Conservation (phyloP, 2,329 filamentous ascomycete species). For the Cryphonectria japonica region DNA sequence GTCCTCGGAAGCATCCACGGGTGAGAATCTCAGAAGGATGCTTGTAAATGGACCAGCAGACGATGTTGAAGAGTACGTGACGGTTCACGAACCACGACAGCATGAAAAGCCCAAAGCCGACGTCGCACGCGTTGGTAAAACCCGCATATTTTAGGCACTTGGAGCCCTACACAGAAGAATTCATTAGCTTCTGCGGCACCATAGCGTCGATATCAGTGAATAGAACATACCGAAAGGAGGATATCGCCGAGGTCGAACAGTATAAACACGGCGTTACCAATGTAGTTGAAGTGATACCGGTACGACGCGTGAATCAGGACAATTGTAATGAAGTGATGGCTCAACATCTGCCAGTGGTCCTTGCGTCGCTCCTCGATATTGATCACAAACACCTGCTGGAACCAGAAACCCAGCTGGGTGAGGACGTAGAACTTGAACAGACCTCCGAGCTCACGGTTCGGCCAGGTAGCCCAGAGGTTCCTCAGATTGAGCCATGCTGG, state of each 20-base stretch:
- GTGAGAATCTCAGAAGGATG: constrained; percentile 66
- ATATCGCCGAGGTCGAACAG: constrained; percentile 95
- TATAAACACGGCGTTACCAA: constrained; percentile 85
- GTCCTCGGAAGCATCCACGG: constrained; percentile 72
- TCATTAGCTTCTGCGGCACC: constrained; percentile 29
- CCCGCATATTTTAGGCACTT: constrained; percentile 93
- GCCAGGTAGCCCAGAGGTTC: constrained; percentile 85
- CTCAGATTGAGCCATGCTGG: constrained; percentile 77
- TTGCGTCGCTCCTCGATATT: constrained; percentile 94
- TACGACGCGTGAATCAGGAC: constrained; percentile 81
- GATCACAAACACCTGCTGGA: constrained; percentile 92
- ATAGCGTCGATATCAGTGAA: too few relatives aligned
- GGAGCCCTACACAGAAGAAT: constrained; percentile 62
- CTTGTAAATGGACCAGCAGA: constrained; percentile 81
- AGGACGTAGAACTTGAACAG: constrained; percentile 89
- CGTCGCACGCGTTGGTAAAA: constrained; percentile 75
- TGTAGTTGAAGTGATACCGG: constrained; percentile 81
- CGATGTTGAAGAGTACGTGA: constrained; percentile 76
- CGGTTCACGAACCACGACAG: constrained; percentile 81
- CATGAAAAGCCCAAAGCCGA: constrained; percentile 84
- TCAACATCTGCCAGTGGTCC: constrained; percentile 95
- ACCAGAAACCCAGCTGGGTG: constrained; percentile 87
- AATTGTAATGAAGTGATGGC: constrained; percentile 90
- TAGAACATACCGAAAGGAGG: constrained; percentile 72
- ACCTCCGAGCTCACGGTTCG: constrained; percentile 72